Conservation (phyloP, 2,329 filamentous ascomycete species). For the Teratosphaeria nubilosa region DNA sequence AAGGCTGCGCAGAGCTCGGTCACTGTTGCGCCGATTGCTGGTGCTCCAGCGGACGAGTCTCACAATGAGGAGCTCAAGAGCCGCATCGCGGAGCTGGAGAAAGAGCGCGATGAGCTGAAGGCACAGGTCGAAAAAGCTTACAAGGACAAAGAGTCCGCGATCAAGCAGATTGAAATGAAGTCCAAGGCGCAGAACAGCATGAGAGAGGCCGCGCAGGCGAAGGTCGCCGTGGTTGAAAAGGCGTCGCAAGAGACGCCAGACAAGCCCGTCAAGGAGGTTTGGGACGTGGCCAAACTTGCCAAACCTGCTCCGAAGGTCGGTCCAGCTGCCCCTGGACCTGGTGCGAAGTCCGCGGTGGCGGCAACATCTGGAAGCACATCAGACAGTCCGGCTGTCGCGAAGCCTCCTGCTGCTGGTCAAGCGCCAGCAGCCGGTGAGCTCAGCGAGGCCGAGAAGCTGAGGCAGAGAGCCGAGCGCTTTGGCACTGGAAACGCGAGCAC, state of each 20-base stretch:
- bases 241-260: constrained; percentile 80
- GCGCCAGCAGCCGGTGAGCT: constrained; percentile 1
- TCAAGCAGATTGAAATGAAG: constrained; percentile 32
- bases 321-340: constrained; percentile 1
- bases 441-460: constrained; percentile 13
- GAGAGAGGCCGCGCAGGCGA: constrained; percentile 53
- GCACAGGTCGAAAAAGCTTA: constrained; percentile 17
- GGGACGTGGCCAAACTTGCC: constrained; percentile 64
- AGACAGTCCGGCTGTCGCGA: constrained; percentile 1
- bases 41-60: not conserved
- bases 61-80: constrained; percentile 9
- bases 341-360: not conserved
- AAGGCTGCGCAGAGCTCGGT: constrained; percentile 4
- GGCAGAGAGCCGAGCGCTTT: constrained; percentile 18
- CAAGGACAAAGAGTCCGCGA: constrained; percentile 21
- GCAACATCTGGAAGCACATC: no score
- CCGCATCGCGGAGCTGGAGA: not conserved
- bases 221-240: constrained; percentile 67
- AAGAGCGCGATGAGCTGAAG: constrained; percentile 11
- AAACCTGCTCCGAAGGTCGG: constrained; percentile 16
- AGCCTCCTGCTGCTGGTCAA: not conserved
- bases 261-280: constrained; percentile 75
- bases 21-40: not conserved
- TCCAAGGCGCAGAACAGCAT: constrained; percentile 70
- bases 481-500: constrained; percentile 4